Conservation (phyloP, 352 stramenopile genomes). For the Globisporangium solare region DNA sequence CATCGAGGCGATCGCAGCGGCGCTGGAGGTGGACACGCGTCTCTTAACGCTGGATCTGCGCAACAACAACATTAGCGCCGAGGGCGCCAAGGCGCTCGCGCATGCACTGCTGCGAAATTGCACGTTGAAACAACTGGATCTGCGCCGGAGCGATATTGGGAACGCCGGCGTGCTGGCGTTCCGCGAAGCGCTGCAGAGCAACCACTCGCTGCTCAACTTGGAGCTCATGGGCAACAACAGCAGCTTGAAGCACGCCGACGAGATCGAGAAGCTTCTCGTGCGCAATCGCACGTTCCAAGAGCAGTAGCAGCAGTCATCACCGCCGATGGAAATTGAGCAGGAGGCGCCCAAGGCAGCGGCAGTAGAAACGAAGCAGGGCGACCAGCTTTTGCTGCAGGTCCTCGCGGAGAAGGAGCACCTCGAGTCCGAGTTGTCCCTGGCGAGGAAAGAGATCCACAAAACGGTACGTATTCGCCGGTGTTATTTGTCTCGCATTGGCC, state of each 20-base stretch:
- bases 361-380: conserved; percentile 16
- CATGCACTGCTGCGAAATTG: conserved; percentile 49
- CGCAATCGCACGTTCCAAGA: conserved; percentile 54
- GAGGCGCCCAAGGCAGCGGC: conserved; percentile 1
- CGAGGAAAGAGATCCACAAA: conserved; percentile 43
- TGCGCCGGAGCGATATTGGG: conserved; percentile 82
- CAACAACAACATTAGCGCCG: conserved; percentile 81
- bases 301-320: conserved; percentile 3
- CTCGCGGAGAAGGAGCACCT: conserved; percentile 66
- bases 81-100: conserved; percentile 63
- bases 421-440: conserved; percentile 31
- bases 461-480: conserved; percentile 18
- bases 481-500: not conserved
- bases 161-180: conserved; percentile 70
- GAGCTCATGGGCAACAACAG: conserved; percentile 78
- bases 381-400: conserved; percentile 60
- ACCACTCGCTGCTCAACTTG: conserved; percentile 52
- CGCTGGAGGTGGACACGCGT: conserved; percentile 58
- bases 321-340: not conserved
- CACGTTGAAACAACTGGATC: conserved; percentile 65
- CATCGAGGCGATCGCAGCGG: conserved; percentile 51
- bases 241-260: conserved; percentile 60
- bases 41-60: conserved; percentile 69
- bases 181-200: conserved; percentile 64
- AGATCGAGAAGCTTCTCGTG: conserved; percentile 50